Percentiles rank a stretch among this genome's conserved stretches.
phyloP scores from a whole-genome alignment of 257 asterid genomes.

The Solanum okadae region DNA sequence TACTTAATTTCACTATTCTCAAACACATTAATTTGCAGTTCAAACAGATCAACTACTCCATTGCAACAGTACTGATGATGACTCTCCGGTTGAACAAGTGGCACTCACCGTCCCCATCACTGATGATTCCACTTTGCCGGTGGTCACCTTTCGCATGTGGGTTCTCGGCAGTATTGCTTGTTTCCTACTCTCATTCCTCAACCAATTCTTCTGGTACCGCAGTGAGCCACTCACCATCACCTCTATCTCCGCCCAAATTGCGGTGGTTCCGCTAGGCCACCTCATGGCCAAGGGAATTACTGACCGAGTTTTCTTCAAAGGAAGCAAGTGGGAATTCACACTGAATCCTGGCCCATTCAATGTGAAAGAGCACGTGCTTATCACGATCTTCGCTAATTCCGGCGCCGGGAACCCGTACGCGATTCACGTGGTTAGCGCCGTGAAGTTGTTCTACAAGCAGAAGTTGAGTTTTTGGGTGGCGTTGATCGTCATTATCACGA shows the following conservation, averaged over 20 bases:
- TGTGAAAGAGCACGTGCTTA: slow-evolving; percentile 81
- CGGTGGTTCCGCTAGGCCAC: slow-evolving; percentile 85
- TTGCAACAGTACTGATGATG: neutral
- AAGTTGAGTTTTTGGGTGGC: slow-evolving; percentile 73
- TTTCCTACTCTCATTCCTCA: slow-evolving; percentile 71
- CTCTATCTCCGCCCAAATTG: slow-evolving; percentile 82
- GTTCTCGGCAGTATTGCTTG: slow-evolving; percentile 54
- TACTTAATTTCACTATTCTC: neutral
- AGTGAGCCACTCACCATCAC: slow-evolving; percentile 76
- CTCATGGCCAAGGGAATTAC: slow-evolving; percentile 56
- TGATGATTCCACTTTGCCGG: slow-evolving; percentile 60
- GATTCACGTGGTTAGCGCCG: slow-evolving; percentile 77
- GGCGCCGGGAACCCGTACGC: slow-evolving; percentile 86
- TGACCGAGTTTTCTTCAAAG: slow-evolving; percentile 50
- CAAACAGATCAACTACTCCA: neutral
- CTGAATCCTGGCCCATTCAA: slow-evolving; percentile 74
- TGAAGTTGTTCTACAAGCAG: slow-evolving; percentile 56
- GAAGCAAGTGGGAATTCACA: slow-evolving; percentile 48
- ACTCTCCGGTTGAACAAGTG: slow-evolving; percentile 69
- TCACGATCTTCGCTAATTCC: slow-evolving; percentile 77
- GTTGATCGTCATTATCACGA: slow-evolving; percentile 65
- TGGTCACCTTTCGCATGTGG: slow-evolving; percentile 81
- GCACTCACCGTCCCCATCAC: slow-evolving; percentile 70
- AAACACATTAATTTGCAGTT: neutral
- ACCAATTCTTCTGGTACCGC: slow-evolving; percentile 90